phyloP scores from a whole-genome alignment of 495 filamentous ascomycete species.

The Evernia prunastri region DNA sequence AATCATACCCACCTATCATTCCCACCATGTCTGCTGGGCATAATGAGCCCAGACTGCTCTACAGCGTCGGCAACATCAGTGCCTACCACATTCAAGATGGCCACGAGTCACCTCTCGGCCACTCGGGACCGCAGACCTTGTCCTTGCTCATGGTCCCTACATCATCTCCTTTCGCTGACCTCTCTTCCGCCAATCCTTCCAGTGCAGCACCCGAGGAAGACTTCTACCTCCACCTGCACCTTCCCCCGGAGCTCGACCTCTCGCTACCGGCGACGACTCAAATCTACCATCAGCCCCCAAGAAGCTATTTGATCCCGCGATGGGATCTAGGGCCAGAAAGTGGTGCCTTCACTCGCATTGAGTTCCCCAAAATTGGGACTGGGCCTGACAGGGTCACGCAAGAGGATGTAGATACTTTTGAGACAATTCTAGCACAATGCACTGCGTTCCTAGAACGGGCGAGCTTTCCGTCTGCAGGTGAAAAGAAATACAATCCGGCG shows the following conservation, averaged over 20 bases:
- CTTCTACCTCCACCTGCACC: constrained; percentile 89
- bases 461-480: constrained; percentile 43
- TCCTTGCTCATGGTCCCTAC: constrained; percentile 93
- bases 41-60: constrained; percentile 72
- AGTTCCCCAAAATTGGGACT: constrained; percentile 69
- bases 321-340: constrained; percentile 85
- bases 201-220: constrained; percentile 68
- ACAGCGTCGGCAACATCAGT: constrained; percentile 73
- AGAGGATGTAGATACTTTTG: constrained; percentile 92
- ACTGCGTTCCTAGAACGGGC: constrained; percentile 85
- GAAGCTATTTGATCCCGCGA: constrained; percentile 83
- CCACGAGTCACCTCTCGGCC: constrained; percentile 72
- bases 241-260: constrained; percentile 89
- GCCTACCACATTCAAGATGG: constrained; percentile 87
- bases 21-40: constrained; percentile 32
- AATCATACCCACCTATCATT: neutral
- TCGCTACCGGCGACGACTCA: constrained; percentile 87
- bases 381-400: constrained; percentile 61
- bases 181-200: constrained; percentile 47
- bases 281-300: constrained; percentile 87
- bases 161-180: constrained; percentile 60
- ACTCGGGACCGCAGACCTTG: constrained; percentile 79
- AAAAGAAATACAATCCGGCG: constrained; percentile 66
- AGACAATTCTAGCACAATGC: constrained; percentile 92
- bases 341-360: constrained; percentile 83